Conservation (phyloP, 768 basidiomycete genomes). For the Dioszegia aurantiaca region DNA sequence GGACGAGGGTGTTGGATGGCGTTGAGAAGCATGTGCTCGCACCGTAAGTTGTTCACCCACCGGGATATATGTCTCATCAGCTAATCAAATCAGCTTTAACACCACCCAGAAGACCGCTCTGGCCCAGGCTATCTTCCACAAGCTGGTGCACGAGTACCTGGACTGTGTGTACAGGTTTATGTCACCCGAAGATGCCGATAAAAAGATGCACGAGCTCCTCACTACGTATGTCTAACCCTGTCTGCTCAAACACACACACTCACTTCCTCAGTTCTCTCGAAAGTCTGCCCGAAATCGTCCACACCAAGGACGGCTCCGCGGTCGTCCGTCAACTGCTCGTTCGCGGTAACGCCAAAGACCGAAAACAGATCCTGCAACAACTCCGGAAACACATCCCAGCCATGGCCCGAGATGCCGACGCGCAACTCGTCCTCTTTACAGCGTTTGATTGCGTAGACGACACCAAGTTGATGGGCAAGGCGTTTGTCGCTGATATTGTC, state of each 20-base stretch:
- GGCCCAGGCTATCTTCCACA: constrained; percentile 81
- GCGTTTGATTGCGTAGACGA: constrained; percentile 88
- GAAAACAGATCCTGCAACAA: constrained; percentile 84
- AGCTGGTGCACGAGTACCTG: constrained; percentile 82
- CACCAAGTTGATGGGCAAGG: constrained; percentile 82
- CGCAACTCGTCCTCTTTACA: constrained; percentile 83
- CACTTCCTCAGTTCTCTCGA: constrained; percentile 67
- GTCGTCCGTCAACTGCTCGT: constrained; percentile 82
- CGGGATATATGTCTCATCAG: neutral
- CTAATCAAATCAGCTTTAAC: constrained; percentile 64
- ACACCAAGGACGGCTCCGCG: constrained; percentile 86
- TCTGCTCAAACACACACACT: neutral
- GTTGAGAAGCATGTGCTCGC: constrained; percentile 71
- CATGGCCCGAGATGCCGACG: constrained; percentile 84
- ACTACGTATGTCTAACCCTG: constrained; percentile 61
- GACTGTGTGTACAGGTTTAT: constrained; percentile 59
- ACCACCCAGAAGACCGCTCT: constrained; percentile 86
- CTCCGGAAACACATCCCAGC: constrained; percentile 85
- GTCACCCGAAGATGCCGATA: constrained; percentile 63
- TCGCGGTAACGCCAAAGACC: constrained; percentile 80
- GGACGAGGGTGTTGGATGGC: constrained; percentile 65
- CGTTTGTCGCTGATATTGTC: constrained; percentile 69
- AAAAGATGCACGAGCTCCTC: constrained; percentile 72
- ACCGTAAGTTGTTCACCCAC: constrained; percentile 59
- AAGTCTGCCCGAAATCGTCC: constrained; percentile 83